These are phyloP conservation scores for Elaeis guineensis DNA, from an alignment of 176 grass and related monocot genomes.

Conservation along the genomic window DNA sequence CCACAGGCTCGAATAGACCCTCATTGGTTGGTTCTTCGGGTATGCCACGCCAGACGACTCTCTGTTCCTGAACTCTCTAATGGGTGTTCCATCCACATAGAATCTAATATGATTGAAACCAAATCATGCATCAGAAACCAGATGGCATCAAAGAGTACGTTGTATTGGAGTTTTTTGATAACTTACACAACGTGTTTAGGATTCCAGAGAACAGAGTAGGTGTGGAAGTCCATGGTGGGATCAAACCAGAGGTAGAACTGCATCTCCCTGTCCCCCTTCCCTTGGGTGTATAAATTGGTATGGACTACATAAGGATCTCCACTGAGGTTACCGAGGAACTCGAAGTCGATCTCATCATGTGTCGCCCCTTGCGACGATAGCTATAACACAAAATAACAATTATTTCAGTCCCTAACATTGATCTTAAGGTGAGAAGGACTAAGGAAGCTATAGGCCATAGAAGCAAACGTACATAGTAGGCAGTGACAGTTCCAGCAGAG, in stretches of 20 bases:
- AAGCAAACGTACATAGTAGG: neutral
- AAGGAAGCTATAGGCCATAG: neutral
- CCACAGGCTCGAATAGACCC: constrained; percentile 11
- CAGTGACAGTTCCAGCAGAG: constrained; percentile 5
- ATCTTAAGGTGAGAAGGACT: neutral
- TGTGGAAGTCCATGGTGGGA: constrained; percentile 16
- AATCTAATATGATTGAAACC: neutral
- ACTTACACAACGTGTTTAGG: constrained; percentile 4
- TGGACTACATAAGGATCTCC: constrained; percentile 12
- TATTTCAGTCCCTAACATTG: no score
- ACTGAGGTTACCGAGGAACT: constrained; percentile 15
- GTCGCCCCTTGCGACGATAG: constrained; percentile 2
- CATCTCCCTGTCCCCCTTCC: constrained; percentile 11
- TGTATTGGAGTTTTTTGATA: no score
- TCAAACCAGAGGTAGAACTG: constrained; percentile 20
- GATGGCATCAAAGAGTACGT: no score
- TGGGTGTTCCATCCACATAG: constrained; percentile 13
- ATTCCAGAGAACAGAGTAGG: constrained; percentile 12
- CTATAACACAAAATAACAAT: neutral
- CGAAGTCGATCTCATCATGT: constrained; percentile 16
- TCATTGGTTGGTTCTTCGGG: constrained; percentile 7
- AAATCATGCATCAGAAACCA: neutral
- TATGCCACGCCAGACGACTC: neutral
- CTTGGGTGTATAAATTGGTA: constrained; percentile 12
- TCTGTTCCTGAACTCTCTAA: constrained; percentile 8